Conservation (phyloP, 1,284 basidiomycete species). For the Retiboletus fuscus region DNA sequence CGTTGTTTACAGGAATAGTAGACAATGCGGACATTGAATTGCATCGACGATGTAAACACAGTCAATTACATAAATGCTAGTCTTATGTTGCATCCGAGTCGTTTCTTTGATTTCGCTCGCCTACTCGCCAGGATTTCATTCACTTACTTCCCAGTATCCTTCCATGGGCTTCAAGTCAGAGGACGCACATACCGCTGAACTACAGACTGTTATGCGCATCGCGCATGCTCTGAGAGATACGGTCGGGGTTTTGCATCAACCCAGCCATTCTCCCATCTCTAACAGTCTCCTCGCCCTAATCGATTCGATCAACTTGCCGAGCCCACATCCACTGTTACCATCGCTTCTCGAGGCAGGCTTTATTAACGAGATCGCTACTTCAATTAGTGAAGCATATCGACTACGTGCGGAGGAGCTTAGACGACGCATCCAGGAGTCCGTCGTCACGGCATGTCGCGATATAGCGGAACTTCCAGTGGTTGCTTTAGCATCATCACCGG, state of each 20-base stretch:
- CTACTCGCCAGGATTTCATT: too few species aligned
- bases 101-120: too few species aligned
- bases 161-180: too few species aligned
- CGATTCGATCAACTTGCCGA: slow-evolving; percentile 14
- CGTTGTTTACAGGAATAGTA: background rate
- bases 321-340: background rate
- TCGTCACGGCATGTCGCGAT: background rate
- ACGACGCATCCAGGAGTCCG: background rate
- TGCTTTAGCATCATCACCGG: fast-evolving
- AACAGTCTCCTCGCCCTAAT: fast-evolving
- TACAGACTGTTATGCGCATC: too few species aligned
- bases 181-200: too few species aligned
- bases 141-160: too few species aligned
- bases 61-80: too few species aligned
- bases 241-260: too few species aligned
- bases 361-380: background rate
- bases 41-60: background rate
- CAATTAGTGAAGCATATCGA: slow-evolving; percentile 3
- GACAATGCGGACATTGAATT: slow-evolving; percentile 38
- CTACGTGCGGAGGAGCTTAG: background rate
- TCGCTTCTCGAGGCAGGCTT: slow-evolving; percentile 12
- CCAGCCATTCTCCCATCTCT: too few species aligned
- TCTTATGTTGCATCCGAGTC: too few species aligned
- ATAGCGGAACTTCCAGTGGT: background rate
- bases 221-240: too few species aligned